phyloP scores from a whole-genome alignment of 495 filamentous ascomycete species.

The Melanomma pulvis-pyrius region DNA sequence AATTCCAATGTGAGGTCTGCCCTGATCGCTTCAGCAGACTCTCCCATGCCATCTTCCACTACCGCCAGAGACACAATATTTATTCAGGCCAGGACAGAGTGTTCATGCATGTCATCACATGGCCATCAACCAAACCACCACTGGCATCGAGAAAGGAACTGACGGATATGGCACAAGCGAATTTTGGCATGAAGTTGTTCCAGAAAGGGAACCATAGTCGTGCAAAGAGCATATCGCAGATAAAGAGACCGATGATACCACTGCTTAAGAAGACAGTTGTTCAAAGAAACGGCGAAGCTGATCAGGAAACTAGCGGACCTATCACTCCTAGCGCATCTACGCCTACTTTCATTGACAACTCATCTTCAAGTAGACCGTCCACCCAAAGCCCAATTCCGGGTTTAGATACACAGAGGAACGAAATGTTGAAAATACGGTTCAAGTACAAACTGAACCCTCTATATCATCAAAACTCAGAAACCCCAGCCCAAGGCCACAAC shows the following conservation, averaged over 20 bases:
- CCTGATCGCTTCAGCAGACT: background rate
- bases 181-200: conserved; percentile 3
- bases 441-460: too few species aligned
- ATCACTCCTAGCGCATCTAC: background rate
- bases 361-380: background rate
- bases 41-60: background rate
- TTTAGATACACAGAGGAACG: too few species aligned
- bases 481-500: too few species aligned
- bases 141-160: background rate
- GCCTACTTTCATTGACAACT: background rate
- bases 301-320: background rate
- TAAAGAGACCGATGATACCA: background rate
- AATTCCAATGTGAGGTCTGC: conserved; percentile 1
- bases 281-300: background rate
- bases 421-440: too few species aligned
- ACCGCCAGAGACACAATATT: conserved; percentile 4
- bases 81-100: background rate
- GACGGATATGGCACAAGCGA: background rate
- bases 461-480: too few species aligned
- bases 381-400: too few species aligned
- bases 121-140: background rate
- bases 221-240: background rate
- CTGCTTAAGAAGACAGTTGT: background rate
- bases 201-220: background rate
- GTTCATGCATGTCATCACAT: background rate